Base-by-base conservation (phyloP, 495 filamentous ascomycete genomes). In the Penicillium diatomitis region DNA sequence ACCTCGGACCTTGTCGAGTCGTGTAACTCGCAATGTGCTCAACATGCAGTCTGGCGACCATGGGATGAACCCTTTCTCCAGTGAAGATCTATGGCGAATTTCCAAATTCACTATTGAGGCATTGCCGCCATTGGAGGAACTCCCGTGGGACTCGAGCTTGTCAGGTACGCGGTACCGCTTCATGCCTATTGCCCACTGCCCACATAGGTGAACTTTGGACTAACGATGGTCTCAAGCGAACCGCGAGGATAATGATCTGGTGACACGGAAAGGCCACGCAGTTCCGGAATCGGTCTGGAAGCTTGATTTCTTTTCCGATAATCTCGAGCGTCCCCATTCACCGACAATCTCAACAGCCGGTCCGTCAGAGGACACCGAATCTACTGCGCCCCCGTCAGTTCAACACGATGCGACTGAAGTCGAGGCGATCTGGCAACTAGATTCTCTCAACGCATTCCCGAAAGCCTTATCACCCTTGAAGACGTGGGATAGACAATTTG, bases 401-500 rank as follows among this genome's bases (percentile, higher is more conserved):
- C 27, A 46, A 4, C 46, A 45, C 38, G 57, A 63, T 54, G 29
- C 32, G 12, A 50, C 53, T 4, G 37, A 66, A 55, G 41, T 56
- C 50, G 63, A 77, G 2, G 76, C 85, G 41, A 56, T 84, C 28
- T 90, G 85, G 85, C 73, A 43, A 8, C 62, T 46, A 53, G 65
- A 62, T 27, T 40, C 38, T 28, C 44, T 63, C 48, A 55, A 12
- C 43, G 57, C 8, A 42, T 41, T 0, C 9, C 50, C 4, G 46
- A 32, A 20, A 20, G 20, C 9, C 37, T 42, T 36, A 28, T 63
- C 29, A 61, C 69, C 30, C 69, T 74, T 41, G 51, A 81, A 70
- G 53, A 86, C 80, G 27, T 96, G 89, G 90, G 87, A 94, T 48
- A 73, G 56, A 3, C 90, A 86, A 59, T 66, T 76, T 7, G 50